Evolutionary conservation across 345 rosid genomes (phyloP).

Genomic region (Streptanthus diversifolius): DNA sequence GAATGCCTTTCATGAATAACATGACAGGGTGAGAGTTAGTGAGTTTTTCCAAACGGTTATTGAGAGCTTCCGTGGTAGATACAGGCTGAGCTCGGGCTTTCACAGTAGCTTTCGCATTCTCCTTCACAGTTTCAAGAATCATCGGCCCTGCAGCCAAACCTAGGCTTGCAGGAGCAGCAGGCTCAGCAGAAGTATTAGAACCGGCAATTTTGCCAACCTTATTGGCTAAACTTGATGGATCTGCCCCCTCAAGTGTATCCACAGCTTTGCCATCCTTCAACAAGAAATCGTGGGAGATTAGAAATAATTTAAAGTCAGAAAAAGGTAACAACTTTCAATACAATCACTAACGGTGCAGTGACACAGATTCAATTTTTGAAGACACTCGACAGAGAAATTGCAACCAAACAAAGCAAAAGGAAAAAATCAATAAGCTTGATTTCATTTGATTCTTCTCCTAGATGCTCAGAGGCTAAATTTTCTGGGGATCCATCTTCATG

Average conservation of each 20-base stretch:
- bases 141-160: slow-evolving; percentile 92
- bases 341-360: background rate
- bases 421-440: background rate
- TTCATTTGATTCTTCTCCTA: background rate
- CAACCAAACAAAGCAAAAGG: background rate
- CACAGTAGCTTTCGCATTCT: slow-evolving; percentile 54
- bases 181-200: slow-evolving; percentile 52
- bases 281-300: background rate
- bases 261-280: slow-evolving; percentile 73
- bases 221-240: slow-evolving; percentile 94
- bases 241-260: slow-evolving; percentile 91
- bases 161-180: slow-evolving; percentile 98
- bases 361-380: background rate
- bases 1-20: slow-evolving; percentile 92
- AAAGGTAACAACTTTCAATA: background rate
- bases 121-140: slow-evolving; percentile 71
- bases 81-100: slow-evolving; percentile 42
- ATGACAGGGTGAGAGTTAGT: slow-evolving; percentile 67
- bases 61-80: slow-evolving; percentile 34
- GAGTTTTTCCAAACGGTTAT: slow-evolving; percentile 56
- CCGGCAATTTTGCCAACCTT: slow-evolving; percentile 80
- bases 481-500: background rate
- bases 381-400: background rate
- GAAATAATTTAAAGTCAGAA: background rate
- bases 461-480: background rate